These are phyloP conservation scores for Myriangium duriaei DNA, from an alignment of 2,329 filamentous ascomycete species.

Conservation along the genomic window DNA sequence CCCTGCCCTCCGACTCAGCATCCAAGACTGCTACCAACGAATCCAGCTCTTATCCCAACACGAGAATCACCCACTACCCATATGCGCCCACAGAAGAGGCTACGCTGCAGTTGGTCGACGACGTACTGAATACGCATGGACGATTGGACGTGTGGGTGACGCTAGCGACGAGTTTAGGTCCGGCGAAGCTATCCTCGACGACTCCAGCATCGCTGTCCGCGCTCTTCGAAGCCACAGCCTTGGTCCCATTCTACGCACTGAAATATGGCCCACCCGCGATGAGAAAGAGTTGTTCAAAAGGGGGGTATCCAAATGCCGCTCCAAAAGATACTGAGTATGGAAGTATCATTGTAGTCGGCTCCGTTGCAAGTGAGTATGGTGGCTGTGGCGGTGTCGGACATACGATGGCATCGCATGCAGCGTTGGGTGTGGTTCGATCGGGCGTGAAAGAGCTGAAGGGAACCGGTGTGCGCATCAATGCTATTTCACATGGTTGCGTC, in stretches of 20 bases:
- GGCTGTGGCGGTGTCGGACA: slow-evolving; percentile 49
- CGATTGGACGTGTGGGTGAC: slow-evolving; percentile 50
- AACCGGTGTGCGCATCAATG: slow-evolving; percentile 48
- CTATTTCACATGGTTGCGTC: slow-evolving; percentile 35
- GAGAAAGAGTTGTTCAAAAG: slow-evolving; percentile 44
- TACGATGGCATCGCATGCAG: slow-evolving; percentile 49
- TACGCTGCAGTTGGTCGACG: slow-evolving; percentile 49
- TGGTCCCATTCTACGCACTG: slow-evolving; percentile 52
- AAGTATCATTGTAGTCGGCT: slow-evolving; percentile 49
- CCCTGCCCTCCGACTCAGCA: slow-evolving; percentile 32
- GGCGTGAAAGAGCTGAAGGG: slow-evolving; percentile 47
- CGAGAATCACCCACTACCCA: slow-evolving; percentile 49
- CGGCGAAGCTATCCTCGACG: slow-evolving; percentile 43
- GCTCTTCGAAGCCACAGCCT: slow-evolving; percentile 47
- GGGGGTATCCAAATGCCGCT: slow-evolving; percentile 47
- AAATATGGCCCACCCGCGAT: slow-evolving; percentile 54
- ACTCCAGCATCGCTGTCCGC: slow-evolving; percentile 43
- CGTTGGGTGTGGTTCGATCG: slow-evolving; percentile 46
- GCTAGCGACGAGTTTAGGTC: slow-evolving; percentile 45
- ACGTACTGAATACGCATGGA: slow-evolving; percentile 48
- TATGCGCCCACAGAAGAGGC: slow-evolving; percentile 48
- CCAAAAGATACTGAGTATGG: slow-evolving; percentile 49
- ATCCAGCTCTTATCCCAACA: slow-evolving; percentile 51
- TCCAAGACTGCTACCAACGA: slow-evolving; percentile 34
- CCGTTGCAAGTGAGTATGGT: slow-evolving; percentile 45